These are phyloP conservation scores for Pleurotus djamor DNA, from an alignment of 768 basidiomycete genomes.

Conservation along the genomic window DNA sequence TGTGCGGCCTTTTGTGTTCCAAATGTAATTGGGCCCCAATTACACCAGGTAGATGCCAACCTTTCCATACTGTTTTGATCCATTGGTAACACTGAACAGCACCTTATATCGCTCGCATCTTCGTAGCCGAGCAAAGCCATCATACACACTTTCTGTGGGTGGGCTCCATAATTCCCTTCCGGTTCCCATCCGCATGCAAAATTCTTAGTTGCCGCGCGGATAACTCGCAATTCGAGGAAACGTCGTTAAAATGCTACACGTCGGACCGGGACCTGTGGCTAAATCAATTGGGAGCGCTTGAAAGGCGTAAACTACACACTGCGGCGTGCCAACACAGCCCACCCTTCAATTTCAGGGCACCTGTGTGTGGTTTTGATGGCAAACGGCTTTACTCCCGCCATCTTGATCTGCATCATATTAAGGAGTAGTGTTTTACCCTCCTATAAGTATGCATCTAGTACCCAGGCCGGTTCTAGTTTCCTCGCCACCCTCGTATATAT, in stretches of 20 bases:
- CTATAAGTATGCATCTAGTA: background rate
- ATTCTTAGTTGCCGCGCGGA: background rate
- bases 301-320: background rate
- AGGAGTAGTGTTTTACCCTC: background rate
- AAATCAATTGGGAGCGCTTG: background rate
- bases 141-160: too few relatives aligned
- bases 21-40: too few relatives aligned
- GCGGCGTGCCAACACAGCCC: constrained; percentile 3
- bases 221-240: background rate
- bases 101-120: too few relatives aligned
- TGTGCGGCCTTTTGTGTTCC: too few relatives aligned
- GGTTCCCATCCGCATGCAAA: too few relatives aligned
- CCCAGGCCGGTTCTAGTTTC: background rate
- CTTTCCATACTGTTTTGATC: background rate
- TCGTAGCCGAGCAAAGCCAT: too few relatives aligned
- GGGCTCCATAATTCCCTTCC: too few relatives aligned
- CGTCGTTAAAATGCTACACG: background rate
- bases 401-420: constrained; percentile 4
- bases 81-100: constrained; percentile 1
- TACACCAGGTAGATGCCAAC: too few relatives aligned
- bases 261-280: background rate
- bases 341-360: background rate
- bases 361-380: background rate
- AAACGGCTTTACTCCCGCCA: constrained; percentile 5
- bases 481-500: background rate